These are phyloP conservation scores for Ichthyophonus hoferi DNA, from an alignment of 208 protist genomes.

Conservation along the genomic window DNA sequence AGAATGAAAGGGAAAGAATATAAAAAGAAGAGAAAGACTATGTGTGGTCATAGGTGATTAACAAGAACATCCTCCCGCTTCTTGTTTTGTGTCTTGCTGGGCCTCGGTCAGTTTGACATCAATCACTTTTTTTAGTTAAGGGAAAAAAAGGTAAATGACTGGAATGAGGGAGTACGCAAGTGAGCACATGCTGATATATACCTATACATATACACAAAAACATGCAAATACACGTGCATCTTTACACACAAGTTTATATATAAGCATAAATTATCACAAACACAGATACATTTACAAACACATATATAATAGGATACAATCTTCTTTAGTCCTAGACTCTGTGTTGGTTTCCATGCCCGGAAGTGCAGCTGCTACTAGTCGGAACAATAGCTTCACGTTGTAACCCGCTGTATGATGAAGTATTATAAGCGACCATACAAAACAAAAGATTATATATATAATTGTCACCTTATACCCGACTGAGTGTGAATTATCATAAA, in stretches of 20 bases:
- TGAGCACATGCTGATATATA: no score
- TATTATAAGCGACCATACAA: no score
- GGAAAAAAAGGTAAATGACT: no score
- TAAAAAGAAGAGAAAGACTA: no score
- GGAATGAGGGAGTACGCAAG: no score
- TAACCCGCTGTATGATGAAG: constrained; percentile 63
- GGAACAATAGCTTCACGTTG: constrained; percentile 59
- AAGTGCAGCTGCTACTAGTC: constrained; percentile 59
- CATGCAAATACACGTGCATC: neutral
- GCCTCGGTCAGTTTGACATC: neutral
- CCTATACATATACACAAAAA: neutral
- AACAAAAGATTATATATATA: no score
- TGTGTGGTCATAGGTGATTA: no score
- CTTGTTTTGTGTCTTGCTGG: neutral
- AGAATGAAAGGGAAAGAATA: no score
- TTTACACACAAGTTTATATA: neutral
- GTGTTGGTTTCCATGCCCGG: constrained; percentile 51
- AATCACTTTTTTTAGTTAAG: neutral
- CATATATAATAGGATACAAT: neutral
- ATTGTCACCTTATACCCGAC: no score
- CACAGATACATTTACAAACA: neutral
- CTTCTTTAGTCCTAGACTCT: neutral
- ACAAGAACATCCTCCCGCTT: neutral
- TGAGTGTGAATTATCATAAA: no score
- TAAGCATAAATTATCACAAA: neutral